Conservation (phyloP, 2,329 filamentous ascomycete species). For the Sporothrix luriei region DNA sequence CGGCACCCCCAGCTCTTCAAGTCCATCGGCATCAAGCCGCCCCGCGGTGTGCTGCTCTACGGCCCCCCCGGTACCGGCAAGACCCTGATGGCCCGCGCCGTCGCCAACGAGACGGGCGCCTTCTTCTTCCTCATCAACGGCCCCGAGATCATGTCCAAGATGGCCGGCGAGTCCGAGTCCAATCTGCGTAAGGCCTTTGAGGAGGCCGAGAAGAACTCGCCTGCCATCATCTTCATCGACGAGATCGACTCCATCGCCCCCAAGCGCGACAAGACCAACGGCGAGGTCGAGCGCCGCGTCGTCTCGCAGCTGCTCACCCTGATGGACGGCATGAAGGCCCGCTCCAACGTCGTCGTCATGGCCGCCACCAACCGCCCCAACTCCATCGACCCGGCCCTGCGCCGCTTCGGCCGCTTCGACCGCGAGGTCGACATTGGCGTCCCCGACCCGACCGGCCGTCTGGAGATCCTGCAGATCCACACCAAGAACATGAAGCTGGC, state of each 20-base stretch:
- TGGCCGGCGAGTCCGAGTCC: constrained; percentile 98
- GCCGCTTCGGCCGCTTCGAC: constrained; percentile 98
- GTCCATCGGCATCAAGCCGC: constrained; percentile 99
- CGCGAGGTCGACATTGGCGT: constrained; percentile 98
- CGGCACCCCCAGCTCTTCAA: constrained; percentile 99
- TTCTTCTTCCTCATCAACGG: constrained; percentile 99
- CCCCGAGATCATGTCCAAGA: constrained; percentile 99
- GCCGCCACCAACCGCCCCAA: constrained; percentile 98
- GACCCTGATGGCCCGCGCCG: constrained; percentile 97
- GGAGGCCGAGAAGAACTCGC: constrained; percentile 99
- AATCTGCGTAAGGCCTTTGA: constrained; percentile 99
- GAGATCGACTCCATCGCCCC: constrained; percentile 99
- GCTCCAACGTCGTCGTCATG: constrained; percentile 98
- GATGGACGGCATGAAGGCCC: constrained; percentile 99
- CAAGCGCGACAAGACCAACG: constrained; percentile 99
- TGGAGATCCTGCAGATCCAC: constrained; percentile 98
- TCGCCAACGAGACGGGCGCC: constrained; percentile 97
- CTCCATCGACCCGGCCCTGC: constrained; percentile 95
- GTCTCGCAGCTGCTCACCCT: constrained; percentile 93
- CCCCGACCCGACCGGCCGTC: constrained; percentile 94
- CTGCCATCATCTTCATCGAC: constrained; percentile 99
- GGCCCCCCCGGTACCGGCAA: constrained; percentile 99
- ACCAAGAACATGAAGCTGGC: constrained; percentile 99
- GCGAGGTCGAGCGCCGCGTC: constrained; percentile 96
- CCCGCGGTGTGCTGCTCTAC: constrained; percentile 94